Base-by-base conservation (phyloP, 2,329 filamentous ascomycete species). In the Orbilia javanica region DNA sequence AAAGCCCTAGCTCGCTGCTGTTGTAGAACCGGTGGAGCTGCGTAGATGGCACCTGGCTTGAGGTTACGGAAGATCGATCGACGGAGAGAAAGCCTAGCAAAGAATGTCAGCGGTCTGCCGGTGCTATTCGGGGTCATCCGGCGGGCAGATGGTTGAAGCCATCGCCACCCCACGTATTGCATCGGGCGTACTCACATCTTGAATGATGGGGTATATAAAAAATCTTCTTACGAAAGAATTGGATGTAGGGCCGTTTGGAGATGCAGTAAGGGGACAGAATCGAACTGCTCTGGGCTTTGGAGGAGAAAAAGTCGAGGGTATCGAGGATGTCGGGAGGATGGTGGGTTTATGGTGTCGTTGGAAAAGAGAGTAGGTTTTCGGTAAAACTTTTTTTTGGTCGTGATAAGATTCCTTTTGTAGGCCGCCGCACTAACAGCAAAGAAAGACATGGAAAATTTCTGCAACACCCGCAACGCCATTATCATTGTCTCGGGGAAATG, bases 361-460 rank as follows among this genome's bases (percentile, higher is more conserved):
- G 63, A 42, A 60, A 31, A 60, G 39, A 52, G 65, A 53, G 46
- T 53, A 46, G 64, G 65, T 63, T 60, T 50, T 77, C 66, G 66
- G 73, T 71, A 71, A 77, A 77, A 77, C 66, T 71, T 77, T 77
- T 39, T 76, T 69, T 77, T 57, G 25, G 63, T 67, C 69, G 42
- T 57, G 63, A 77, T 55, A 69, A 76, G 57, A 66, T 77, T 70
- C 55, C 64, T 60, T 60, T 67, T 66, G 70, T 64, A 63, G 70
- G 70, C 63, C 70, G 70, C 31, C 70, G 66, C 70, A 66, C 64
- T 70, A 62, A 70, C 18, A 44, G 29, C 13, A 48, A 48, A 65
- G 73, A 77, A 77, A 63, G 73, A 71, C 73, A 66, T 71, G 73
- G 73, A 77, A 76, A 77, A 66, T 77, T 70, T 77, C 73, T 77